Base-by-base conservation (phyloP, 495 filamentous ascomycete genomes). In the Xylaria bambusicola region DNA sequence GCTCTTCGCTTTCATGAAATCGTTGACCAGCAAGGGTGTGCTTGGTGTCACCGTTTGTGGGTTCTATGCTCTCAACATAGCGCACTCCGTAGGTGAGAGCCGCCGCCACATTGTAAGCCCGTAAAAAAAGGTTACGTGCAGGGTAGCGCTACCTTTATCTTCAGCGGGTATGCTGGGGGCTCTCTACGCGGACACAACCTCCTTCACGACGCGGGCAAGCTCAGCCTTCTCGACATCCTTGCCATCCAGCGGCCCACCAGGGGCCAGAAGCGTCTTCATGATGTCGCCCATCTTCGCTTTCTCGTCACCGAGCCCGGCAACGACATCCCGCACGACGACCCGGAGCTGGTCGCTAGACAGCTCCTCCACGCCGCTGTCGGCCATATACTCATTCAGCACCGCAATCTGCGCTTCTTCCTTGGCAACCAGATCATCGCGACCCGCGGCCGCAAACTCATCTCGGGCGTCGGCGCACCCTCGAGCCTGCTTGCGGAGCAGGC, bases 401-500 rank as follows among this genome's bases (percentile, higher is more conserved):
- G 47, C 62, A 13, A 75, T 61, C 63, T 84, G 80, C 5, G 66
- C 65, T 24, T 76, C 69, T 69, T 86, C 84, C 65, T 82, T 83
- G 40, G 78, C 78, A 12, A 67, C 80, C 15, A 87, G 69, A 64
- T 87, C 84, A 18, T 75, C 69, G 29, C 84, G 76, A 0, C 76
- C 80, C 0, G 80, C 83, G 0, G 57, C 59, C 4, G 64, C 66
- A 57, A 82, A 82, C 60, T 85, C 82, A 44, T 63, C 73, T 10
- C 67, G 61, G 0, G 83, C 77, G 17, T 79, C 77, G 24, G 69
- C 52, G 6, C 69, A 71, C 13, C 73, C 71, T 7, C 64, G 65
- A 7, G 65, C 67, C 35, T 74, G 71, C 63, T 78, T 80, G 44
- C 73, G 75, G 33, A 87, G 75, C 27, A 86, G 74, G 15, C 73